phyloP scores from a whole-genome alignment of 768 basidiomycete species.

The Clitopilus passeckerianus region DNA sequence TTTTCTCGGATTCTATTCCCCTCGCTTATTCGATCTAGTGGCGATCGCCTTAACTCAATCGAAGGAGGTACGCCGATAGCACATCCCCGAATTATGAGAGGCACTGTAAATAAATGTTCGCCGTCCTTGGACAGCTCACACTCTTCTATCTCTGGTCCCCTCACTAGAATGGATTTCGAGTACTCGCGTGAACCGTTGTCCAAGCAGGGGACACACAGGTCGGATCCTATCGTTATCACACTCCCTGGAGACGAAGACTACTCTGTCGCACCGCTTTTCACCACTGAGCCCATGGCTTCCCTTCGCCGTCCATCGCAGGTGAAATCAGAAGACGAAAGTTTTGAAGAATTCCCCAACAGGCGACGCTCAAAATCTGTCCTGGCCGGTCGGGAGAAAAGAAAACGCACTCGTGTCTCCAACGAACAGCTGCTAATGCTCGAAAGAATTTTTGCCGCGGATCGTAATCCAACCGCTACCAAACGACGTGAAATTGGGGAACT shows the following conservation, averaged over 20 bases:
- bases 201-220: not conserved
- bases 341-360: constrained; percentile 26
- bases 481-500: constrained; percentile 70
- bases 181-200: not conserved
- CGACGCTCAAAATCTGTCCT: constrained; percentile 23
- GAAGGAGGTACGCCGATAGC: not conserved
- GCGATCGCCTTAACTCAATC: not conserved
- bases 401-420: constrained; percentile 74
- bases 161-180: not conserved
- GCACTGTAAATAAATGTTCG: not conserved
- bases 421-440: constrained; percentile 79
- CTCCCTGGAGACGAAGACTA: not conserved
- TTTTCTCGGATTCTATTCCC: not conserved
- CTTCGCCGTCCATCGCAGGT: not conserved
- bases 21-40: not conserved
- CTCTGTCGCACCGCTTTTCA: not conserved
- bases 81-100: not conserved
- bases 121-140: not conserved
- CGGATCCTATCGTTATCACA: not conserved
- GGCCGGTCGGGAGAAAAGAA: constrained; percentile 53
- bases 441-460: constrained; percentile 59
- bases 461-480: constrained; percentile 66
- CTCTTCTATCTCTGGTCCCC: not conserved
- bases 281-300: not conserved
- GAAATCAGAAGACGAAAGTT: constrained; percentile 5